These are phyloP conservation scores for Speleostelium caveatum DNA, from an alignment of 78 protist genomes.

Conservation along the genomic window DNA sequence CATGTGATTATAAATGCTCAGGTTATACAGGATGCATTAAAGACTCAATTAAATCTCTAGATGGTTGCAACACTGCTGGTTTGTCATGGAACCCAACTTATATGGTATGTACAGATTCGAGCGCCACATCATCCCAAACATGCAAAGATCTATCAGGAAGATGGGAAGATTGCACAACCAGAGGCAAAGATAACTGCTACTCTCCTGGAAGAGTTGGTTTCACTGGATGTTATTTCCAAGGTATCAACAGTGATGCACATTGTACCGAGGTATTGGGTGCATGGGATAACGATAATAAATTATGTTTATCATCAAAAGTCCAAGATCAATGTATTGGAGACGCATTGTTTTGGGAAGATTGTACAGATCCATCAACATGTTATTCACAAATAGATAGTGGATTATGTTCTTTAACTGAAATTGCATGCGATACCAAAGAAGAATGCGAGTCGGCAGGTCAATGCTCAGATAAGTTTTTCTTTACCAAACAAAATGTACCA, in stretches of 20 bases:
- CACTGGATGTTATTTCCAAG: not conserved
- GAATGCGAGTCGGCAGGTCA: not conserved
- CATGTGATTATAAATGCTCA: conserved; percentile 49
- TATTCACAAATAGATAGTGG: not conserved
- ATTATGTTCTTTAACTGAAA: not conserved
- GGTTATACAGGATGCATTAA: too few species aligned
- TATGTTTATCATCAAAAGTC: not conserved
- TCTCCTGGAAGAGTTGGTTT: too few species aligned
- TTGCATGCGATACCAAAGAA: conserved; percentile 7
- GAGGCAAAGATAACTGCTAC: too few species aligned
- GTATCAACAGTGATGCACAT: not conserved
- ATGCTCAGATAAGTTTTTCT: conserved; percentile 9
- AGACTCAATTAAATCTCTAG: too few species aligned
- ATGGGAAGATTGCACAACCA: too few species aligned
- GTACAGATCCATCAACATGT: not conserved
- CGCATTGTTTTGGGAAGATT: not conserved
- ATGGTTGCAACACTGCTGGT: too few species aligned
- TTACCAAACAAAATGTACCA: not conserved
- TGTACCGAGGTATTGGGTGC: too few species aligned
- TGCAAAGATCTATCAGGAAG: too few species aligned
- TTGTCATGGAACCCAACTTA: too few species aligned
- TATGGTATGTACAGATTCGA: too few species aligned
- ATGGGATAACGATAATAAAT: not conserved
- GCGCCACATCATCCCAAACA: too few species aligned
- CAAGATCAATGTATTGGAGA: too few species aligned